Percentiles rank a stretch among this genome's conserved stretches.
Conservation (phyloP, 768 basidiomycete genomes). For the Termitomyces sp. region DNA sequence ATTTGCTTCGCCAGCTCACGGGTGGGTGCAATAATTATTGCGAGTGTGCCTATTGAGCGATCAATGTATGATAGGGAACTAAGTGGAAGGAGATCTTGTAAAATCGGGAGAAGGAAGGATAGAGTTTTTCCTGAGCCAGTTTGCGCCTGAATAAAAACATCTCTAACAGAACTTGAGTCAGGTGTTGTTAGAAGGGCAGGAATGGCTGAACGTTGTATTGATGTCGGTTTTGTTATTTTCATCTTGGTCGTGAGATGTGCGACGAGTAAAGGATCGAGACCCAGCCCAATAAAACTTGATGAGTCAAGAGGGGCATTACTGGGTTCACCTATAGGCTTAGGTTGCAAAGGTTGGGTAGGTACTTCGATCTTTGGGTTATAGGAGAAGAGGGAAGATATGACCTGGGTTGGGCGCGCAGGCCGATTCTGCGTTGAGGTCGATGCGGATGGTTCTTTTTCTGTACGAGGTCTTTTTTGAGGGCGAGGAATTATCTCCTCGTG, state of each 20-base stretch:
- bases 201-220: slow-evolving; percentile 84
- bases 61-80: slow-evolving; percentile 91
- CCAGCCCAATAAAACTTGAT: slow-evolving; percentile 79
- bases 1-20: slow-evolving; percentile 97
- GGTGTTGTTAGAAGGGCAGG: slow-evolving; percentile 41
- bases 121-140: slow-evolving; percentile 97
- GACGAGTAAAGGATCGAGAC: slow-evolving; percentile 78
- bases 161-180: slow-evolving; percentile 45
- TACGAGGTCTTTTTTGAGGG: slow-evolving; percentile 45
- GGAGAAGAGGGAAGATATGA: slow-evolving; percentile 90
- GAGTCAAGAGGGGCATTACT: slow-evolving; percentile 87
- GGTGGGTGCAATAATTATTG: slow-evolving; percentile 92
- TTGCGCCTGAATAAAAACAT: slow-evolving; percentile 93
- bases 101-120: slow-evolving; percentile 89
- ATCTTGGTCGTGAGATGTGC: slow-evolving; percentile 79
- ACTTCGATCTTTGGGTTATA: slow-evolving; percentile 72
- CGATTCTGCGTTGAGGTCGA: slow-evolving; percentile 22
- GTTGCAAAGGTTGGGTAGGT: slow-evolving; percentile 27
- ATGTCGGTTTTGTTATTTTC: slow-evolving; percentile 81
- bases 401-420: slow-evolving; percentile 43
- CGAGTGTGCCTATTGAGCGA: slow-evolving; percentile 91
- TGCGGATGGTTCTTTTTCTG: slow-evolving; percentile 21
- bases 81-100: slow-evolving; percentile 91
- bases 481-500: slow-evolving; percentile 27
- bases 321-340: slow-evolving; percentile 41